Percentiles rank a stretch among this genome's conserved stretches.
phyloP scores from a whole-genome alignment of 163 green algal species.

The Chloromonas sp. region DNA sequence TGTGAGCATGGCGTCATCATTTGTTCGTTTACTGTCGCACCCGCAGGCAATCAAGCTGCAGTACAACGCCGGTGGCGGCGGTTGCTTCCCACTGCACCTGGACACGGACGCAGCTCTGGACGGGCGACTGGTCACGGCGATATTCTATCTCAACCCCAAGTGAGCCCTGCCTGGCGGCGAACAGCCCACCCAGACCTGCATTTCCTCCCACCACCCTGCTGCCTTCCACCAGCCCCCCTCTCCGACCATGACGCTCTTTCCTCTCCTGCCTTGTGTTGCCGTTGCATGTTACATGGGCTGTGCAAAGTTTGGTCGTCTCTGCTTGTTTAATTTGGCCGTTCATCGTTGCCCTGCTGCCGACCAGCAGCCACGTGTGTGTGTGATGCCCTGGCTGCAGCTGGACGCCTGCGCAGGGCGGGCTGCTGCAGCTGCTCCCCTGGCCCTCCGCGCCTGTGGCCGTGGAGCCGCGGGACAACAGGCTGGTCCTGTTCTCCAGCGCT shows the following conservation, averaged over 20 bases:
- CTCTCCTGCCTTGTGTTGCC: background rate
- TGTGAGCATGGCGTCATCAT: too few species aligned
- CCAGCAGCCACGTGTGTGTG: too few species aligned
- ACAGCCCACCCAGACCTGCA: background rate
- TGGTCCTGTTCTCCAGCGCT: slow-evolving; percentile 69
- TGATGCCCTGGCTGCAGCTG: background rate
- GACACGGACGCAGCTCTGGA: slow-evolving; percentile 69
- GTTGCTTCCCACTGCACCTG: slow-evolving; percentile 75
- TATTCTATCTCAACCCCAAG: slow-evolving; percentile 71
- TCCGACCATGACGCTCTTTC: background rate
- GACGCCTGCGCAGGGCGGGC: background rate
- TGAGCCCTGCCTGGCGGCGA: background rate
- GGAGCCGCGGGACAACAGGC: slow-evolving; percentile 44
- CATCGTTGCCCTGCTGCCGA: too few species aligned
- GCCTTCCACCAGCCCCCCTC: background rate
- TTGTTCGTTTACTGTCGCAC: too few species aligned
- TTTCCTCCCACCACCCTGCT: background rate
- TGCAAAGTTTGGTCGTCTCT: too few species aligned
- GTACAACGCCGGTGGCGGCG: slow-evolving; percentile 55
- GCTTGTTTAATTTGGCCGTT: too few species aligned
- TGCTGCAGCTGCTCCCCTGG: slow-evolving; percentile 65
- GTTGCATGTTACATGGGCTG: too few species aligned
- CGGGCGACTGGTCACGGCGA: slow-evolving; percentile 55
- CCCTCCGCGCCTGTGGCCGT: slow-evolving; percentile 53
- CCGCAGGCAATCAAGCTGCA: slow-evolving; percentile 74